Conservation (phyloP, 352 stramenopile species). For the Elongisporangium anandrum region DNA sequence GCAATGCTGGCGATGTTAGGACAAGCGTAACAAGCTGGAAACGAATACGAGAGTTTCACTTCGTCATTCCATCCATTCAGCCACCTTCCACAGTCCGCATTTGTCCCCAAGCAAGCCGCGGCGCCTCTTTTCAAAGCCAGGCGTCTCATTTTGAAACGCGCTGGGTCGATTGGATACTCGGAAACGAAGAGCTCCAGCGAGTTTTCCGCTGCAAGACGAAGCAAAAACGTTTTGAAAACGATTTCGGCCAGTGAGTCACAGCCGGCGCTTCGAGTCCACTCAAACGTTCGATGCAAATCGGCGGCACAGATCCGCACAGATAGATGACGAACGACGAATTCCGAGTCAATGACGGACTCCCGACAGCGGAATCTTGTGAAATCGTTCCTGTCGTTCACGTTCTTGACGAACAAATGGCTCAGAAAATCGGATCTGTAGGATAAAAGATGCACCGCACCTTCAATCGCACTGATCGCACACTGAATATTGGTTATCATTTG, state of each 20-base stretch:
- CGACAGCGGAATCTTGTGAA: neutral
- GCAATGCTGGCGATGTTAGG: slow-evolving; percentile 18
- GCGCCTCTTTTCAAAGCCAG: neutral
- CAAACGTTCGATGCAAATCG: neutral
- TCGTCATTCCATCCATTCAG: slow-evolving; percentile 10
- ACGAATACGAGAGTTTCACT: slow-evolving; percentile 12
- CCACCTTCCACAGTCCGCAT: neutral
- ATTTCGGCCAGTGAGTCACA: slow-evolving; percentile 1
- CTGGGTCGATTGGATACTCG: neutral
- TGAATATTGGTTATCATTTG: neutral
- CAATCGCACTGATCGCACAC: neutral
- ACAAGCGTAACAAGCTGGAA: slow-evolving; percentile 13
- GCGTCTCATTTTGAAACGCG: neutral
- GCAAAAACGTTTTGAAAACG: neutral
- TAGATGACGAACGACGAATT: neutral
- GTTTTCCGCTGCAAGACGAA: slow-evolving; percentile 4
- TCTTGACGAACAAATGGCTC: neutral
- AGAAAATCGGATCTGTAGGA: neutral
- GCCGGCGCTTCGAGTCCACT: neutral
- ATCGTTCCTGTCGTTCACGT: neutral
- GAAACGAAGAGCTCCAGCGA: neutral
- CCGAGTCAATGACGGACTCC: neutral
- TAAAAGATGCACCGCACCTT: neutral
- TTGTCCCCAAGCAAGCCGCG: neutral
- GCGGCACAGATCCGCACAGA: neutral